Evolutionary conservation across 805 yeast genomes (phyloP), one percentile per base, ranked within the genome.

Genomic region (Candida qinlingensis): DNA sequence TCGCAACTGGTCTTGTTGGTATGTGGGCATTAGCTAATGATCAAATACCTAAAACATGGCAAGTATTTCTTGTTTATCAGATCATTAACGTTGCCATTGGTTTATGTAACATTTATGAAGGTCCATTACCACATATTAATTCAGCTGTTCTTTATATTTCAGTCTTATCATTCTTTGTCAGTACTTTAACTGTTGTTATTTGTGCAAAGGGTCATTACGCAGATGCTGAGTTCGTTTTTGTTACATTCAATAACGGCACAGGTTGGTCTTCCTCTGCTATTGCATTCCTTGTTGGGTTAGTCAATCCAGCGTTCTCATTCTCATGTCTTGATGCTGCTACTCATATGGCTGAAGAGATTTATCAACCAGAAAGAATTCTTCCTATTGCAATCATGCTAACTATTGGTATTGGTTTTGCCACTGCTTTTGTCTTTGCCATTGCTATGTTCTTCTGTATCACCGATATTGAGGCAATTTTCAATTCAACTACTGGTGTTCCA

Each of bases 271-370:
- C 75, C 4, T 53, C 74, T 3, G 85, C 76, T 19, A 74, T 80
- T 62, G 83, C 85, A 0, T 79, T 81, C 57, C 72, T 81, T 44
- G 77, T 80, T n/a, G 87, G 87, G 5, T 64, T 82, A 42, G 74
- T 82, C 55, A 81, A 81, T 56, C 85, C 87, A 4, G 75, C 78
- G 48, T 83, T 85, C 85, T 77, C 83, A 6, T 81, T 80, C 63
- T 72, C 80, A 31, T 81, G 87, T 52, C 70, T 81, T 41, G 89
- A 83, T 59, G 76, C 80, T 48, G 86, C 87, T 4, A 80, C 87
- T 4, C 88, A 83, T 56, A 71, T 83, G 74, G 81, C 85, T n/a
- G 89, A 83, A 60, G 88, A 83, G 57, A 73, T 74, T 25, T 55
- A 67, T 11, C 63, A 72, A 25, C 84, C 85, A 9, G 72, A 73